Evolutionary conservation across 257 asterid species (phyloP), one percentile per base, ranked within the genome.

Genomic region (Rhazya stricta): DNA sequence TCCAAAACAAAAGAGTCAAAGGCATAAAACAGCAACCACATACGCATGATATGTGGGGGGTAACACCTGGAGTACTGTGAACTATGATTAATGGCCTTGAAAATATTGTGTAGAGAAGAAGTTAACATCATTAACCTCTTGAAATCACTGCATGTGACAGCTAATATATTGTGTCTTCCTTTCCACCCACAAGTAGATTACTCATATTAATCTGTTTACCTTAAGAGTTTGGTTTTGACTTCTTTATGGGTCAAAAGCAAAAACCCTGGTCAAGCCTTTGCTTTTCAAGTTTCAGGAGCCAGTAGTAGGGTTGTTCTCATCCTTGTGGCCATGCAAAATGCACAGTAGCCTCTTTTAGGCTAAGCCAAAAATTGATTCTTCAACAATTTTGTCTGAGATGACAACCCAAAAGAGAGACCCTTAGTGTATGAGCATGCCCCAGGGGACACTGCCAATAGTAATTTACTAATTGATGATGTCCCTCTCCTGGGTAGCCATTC

Each of bases 91-190:
- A 71, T 43, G 77, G 46, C 61, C 46, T 34, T 4, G 5, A 16
- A 41, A 13, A 60, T 57, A 23, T 75, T 76, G 90, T 77, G 86
- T 85, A 84, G 69, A 45, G 76, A 81, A 41, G 85, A 88, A 85
- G 91, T 77, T 60, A 86, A 71, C 80, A 88, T 88, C 84, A 89
- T 86, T 84, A 74, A 78, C 72, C 60, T 78, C 83, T 70, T 79
- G 72, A 76, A 71, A 81, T 74, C 75, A 45, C 50, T 77, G 75
- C 89, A 87, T 82, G 89, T 86, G 84, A 74, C 69, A 78, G 78
- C 27, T 74, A 85, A 87, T 53, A 84, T 78, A 57, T 56, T 61
- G 75, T 79, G 51, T 48, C 72, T 67, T 67, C 45, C 51, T 45
- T 36, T 10, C 18, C 66, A 12, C 65, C 56, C 77, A 15, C 61